Evolutionary conservation across 2,329 filamentous ascomycete species (phyloP).

Genomic region (Aspergillus latus): DNA sequence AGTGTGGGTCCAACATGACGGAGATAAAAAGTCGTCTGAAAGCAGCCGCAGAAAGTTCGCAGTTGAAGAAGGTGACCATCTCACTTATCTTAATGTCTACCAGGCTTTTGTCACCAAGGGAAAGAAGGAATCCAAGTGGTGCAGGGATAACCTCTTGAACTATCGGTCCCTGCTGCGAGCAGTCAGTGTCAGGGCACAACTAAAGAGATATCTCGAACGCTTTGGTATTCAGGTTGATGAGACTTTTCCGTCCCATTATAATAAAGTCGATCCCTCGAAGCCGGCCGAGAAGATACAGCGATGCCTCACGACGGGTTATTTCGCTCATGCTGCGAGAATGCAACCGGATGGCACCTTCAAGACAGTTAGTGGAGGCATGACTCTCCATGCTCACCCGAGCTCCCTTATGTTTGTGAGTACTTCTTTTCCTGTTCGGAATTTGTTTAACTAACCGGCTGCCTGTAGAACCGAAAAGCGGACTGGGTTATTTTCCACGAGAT

Average conservation of each 20-base stretch:
- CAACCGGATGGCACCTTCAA: constrained; percentile 87
- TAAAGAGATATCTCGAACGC: constrained; percentile 82
- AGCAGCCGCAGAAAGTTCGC: constrained; percentile 77
- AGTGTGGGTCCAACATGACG: constrained; percentile 79
- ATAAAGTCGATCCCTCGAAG: constrained; percentile 37
- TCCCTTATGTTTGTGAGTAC: constrained; percentile 77
- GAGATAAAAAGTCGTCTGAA: constrained; percentile 73
- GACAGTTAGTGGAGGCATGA: constrained; percentile 75
- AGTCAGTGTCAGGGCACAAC: constrained; percentile 80
- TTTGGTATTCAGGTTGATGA: constrained; percentile 74
- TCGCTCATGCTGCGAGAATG: constrained; percentile 91
- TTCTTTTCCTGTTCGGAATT: background rate
- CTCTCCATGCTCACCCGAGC: constrained; percentile 83
- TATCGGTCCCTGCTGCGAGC: constrained; percentile 80
- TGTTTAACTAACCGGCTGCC: constrained; percentile 7
- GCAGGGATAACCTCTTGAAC: constrained; percentile 81
- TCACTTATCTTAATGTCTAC: constrained; percentile 92
- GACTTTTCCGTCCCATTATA: constrained; percentile 43
- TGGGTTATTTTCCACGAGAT: constrained; percentile 97
- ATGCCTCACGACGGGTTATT: constrained; percentile 87
- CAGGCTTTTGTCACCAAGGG: constrained; percentile 81
- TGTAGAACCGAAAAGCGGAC: constrained; percentile 80
- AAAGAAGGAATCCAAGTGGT: constrained; percentile 81
- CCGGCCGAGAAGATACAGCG: constrained; percentile 74
- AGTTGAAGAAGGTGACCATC: constrained; percentile 87